Percentiles rank a stretch among this genome's conserved stretches.
Conservation (phyloP, 495 filamentous ascomycete genomes). For the Rostrohypoxylon terebratum region DNA sequence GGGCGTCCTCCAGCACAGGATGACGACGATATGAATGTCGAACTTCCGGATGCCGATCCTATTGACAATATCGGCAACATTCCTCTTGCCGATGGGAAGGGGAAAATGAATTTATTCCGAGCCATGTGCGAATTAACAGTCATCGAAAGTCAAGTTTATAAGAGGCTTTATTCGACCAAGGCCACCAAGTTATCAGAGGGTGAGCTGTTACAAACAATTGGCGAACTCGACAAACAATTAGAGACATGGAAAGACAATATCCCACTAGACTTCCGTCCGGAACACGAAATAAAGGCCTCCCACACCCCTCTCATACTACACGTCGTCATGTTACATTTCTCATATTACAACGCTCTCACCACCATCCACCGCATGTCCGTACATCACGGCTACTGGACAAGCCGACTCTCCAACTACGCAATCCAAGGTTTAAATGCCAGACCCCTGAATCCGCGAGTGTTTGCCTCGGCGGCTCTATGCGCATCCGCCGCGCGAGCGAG, state of each 20-base stretch:
- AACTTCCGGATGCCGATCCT: conserved; percentile 91
- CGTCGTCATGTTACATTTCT: conserved; percentile 91
- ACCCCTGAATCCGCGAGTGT: conserved; percentile 92
- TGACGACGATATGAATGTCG: conserved; percentile 98
- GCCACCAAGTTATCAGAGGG: conserved; percentile 93
- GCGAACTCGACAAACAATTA: conserved; percentile 90
- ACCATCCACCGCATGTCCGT: conserved; percentile 99
- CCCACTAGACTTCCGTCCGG: conserved; percentile 91
- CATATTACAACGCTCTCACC: conserved; percentile 97
- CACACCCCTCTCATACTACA: conserved; percentile 93
- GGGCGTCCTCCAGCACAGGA: conserved; percentile 94
- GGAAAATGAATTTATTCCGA: conserved; percentile 93
- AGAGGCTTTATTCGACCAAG: conserved; percentile 90
- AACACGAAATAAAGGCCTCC: conserved; percentile 90
- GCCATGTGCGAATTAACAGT: conserved; percentile 90
- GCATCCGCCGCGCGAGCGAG: conserved; percentile 92
- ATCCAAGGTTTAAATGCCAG: conserved; percentile 91
- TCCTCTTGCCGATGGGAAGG: conserved; percentile 86
- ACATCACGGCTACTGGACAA: conserved; percentile 99
- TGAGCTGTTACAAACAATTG: conserved; percentile 94
- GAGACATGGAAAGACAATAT: conserved; percentile 98
- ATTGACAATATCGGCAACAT: conserved; percentile 94
- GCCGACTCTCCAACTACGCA: conserved; percentile 91
- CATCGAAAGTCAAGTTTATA: conserved; percentile 95
- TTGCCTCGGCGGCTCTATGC: conserved; percentile 91